Percentiles rank a stretch among this genome's conserved stretches.
phyloP scores from a whole-genome alignment of 75 land plant genomes.

The Picea glauca region DNA sequence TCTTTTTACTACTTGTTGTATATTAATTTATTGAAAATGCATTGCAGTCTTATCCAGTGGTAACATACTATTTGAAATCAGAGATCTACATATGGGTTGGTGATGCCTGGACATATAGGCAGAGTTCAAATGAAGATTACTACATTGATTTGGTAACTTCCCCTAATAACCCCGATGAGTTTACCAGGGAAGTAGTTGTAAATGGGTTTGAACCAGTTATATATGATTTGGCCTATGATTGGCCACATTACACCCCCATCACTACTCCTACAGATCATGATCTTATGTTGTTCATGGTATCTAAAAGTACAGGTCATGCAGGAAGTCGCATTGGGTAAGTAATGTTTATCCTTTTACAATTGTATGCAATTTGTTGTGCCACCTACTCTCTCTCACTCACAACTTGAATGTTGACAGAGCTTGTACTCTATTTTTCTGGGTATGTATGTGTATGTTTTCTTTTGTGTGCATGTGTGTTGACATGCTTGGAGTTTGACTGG shows the following conservation, averaged over 20 bases:
- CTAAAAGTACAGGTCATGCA: conserved; percentile 93
- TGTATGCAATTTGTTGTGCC: neutral
- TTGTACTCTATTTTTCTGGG: too few relatives aligned
- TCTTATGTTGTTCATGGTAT: conserved; percentile 87
- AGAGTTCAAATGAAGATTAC: conserved; percentile 9
- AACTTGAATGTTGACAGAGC: neutral
- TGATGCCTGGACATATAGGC: conserved; percentile 46
- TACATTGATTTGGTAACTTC: conserved; percentile 39
- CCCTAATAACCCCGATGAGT: conserved; percentile 82
- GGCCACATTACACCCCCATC: conserved; percentile 19
- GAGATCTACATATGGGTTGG: conserved; percentile 83
- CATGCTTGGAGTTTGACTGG: too few relatives aligned
- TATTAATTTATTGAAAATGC: too few relatives aligned
- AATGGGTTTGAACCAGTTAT: conserved; percentile 32
- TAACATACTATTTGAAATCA: conserved; percentile 69
- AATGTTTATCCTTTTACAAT: too few relatives aligned
- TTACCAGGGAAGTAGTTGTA: conserved; percentile 41
- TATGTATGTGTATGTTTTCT: neutral
- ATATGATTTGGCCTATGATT: too few relatives aligned
- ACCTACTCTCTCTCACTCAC: neutral
- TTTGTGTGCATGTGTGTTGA: neutral
- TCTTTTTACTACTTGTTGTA: conserved; percentile 19
- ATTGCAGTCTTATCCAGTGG: conserved; percentile 16
- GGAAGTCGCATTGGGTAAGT: conserved; percentile 20
- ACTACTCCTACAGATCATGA: neutral